phyloP scores from a whole-genome alignment of 2,329 filamentous ascomycete genomes.

The Daldinia sp. region DNA sequence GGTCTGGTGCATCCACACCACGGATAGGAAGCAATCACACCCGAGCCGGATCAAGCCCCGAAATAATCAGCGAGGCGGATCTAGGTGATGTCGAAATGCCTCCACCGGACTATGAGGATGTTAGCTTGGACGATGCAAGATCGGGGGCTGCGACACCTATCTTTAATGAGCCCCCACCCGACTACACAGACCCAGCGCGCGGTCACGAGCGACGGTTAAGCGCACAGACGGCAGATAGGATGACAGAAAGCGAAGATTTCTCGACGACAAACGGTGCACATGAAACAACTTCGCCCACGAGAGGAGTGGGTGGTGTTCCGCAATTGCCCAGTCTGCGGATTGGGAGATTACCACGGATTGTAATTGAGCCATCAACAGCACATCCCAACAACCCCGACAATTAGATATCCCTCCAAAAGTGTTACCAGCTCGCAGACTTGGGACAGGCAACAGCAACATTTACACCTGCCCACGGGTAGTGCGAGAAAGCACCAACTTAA shows the following conservation, averaged over 20 bases:
- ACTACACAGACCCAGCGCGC: constrained; percentile 59
- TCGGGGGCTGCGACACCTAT: constrained; percentile 57
- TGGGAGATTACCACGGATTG: constrained; percentile 65
- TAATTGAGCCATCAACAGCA: constrained; percentile 66
- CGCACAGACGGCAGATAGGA: constrained; percentile 49
- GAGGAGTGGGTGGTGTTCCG: constrained; percentile 57
- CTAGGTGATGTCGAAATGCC: constrained; percentile 62
- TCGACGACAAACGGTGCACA: constrained; percentile 29
- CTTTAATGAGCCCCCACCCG: constrained; percentile 63
- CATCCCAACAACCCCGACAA: constrained; percentile 44
- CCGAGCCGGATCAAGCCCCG: constrained; percentile 64
- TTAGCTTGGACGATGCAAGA: constrained; percentile 57
- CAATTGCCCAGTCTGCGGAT: constrained; percentile 67
- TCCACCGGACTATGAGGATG: constrained; percentile 67
- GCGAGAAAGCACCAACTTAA: background rate
- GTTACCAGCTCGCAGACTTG: background rate
- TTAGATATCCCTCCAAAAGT: background rate
- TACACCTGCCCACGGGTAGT: background rate
- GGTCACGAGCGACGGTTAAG: constrained; percentile 51
- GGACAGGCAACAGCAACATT: background rate
- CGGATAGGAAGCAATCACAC: constrained; percentile 51
- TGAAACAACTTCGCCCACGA: constrained; percentile 43
- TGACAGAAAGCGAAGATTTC: constrained; percentile 46
- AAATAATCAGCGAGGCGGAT: constrained; percentile 64
- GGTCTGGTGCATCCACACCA: constrained; percentile 60